Conservation (phyloP, 768 basidiomycete species). For the Leucocoprinus sp. region DNA sequence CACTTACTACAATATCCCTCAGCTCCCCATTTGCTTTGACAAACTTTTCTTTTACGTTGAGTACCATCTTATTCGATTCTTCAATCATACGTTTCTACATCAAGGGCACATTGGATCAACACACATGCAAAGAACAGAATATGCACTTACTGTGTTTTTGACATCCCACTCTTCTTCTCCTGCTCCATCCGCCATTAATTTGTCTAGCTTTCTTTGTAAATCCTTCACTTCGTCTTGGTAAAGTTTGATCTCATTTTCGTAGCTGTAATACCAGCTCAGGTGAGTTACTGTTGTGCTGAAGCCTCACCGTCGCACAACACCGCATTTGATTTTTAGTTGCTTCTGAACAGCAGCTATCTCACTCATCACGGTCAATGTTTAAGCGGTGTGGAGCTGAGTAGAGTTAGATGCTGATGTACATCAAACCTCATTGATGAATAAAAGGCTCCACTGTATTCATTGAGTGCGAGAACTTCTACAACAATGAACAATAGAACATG, state of each 20-base stretch:
- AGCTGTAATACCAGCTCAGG: slow-evolving; percentile 27
- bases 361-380: slow-evolving; percentile 31
- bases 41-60: slow-evolving; percentile 55
- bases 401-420: neutral
- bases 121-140: slow-evolving; percentile 7
- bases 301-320: slow-evolving; percentile 52
- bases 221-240: slow-evolving; percentile 63
- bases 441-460: slow-evolving; percentile 10
- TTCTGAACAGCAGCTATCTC: slow-evolving; percentile 42
- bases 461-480: slow-evolving; percentile 8
- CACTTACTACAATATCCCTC: slow-evolving; percentile 58
- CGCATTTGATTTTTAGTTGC: slow-evolving; percentile 74
- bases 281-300: neutral
- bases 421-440: slow-evolving; percentile 4
- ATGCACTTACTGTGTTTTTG: slow-evolving; percentile 50
- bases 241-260: slow-evolving; percentile 57
- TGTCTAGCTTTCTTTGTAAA: slow-evolving; percentile 50
- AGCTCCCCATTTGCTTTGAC: slow-evolving; percentile 57
- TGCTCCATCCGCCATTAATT: slow-evolving; percentile 47
- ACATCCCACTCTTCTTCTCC: slow-evolving; percentile 69
- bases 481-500: slow-evolving; percentile 11
- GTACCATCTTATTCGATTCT: slow-evolving; percentile 78
- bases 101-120: neutral
- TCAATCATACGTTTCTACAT: slow-evolving; percentile 56
- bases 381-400: neutral